Percentiles rank a stretch among this genome's conserved stretches.
These are phyloP conservation scores for Dothidotthia symphoricarpi DNA, from an alignment of 2,329 filamentous ascomycete genomes.

Conservation along the genomic window DNA sequence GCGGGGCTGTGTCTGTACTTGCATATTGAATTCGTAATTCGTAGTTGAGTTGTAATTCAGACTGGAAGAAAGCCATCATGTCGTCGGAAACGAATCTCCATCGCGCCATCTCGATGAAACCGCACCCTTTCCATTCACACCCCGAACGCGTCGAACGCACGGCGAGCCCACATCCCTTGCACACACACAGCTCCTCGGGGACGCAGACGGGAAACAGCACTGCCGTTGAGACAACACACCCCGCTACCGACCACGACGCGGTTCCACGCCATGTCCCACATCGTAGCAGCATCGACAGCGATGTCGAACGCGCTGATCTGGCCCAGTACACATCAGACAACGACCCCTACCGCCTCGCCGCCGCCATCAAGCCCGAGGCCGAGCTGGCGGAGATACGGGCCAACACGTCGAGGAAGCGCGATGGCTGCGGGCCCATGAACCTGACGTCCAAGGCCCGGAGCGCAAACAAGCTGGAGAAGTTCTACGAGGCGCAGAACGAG, in stretches of 20 bases:
- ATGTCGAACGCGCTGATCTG: slow-evolving; percentile 50
- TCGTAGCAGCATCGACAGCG: slow-evolving; percentile 17
- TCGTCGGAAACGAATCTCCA: slow-evolving; percentile 49
- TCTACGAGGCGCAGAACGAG: slow-evolving; percentile 90
- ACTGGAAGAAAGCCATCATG: slow-evolving; percentile 31
- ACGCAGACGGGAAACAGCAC: slow-evolving; percentile 43
- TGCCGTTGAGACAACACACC: slow-evolving; percentile 38
- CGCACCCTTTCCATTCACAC: slow-evolving; percentile 43
- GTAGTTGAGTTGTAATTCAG: too few species aligned
- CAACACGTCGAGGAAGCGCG: slow-evolving; percentile 76
- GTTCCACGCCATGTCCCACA: slow-evolving; percentile 34
- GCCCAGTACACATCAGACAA: slow-evolving; percentile 62
- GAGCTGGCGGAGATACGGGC: slow-evolving; percentile 77
- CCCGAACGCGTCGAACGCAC: slow-evolving; percentile 30
- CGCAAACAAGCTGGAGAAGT: slow-evolving; percentile 65
- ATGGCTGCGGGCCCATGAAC: slow-evolving; percentile 49
- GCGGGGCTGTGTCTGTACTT: too few species aligned
- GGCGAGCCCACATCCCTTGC: slow-evolving; percentile 31
- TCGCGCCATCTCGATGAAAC: slow-evolving; percentile 50
- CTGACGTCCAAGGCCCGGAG: slow-evolving; percentile 45
- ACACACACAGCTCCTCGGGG: slow-evolving; percentile 22
- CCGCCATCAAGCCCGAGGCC: slow-evolving; percentile 70
- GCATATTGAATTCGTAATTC: too few species aligned
- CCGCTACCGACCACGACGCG: slow-evolving; percentile 30
- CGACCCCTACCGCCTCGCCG: slow-evolving; percentile 79